A percentile compares a stretch with the other conserved stretches of the same genome.
Evolutionary conservation across 352 stramenopile genomes (phyloP).

Genomic region (Phytophthora pisi): DNA sequence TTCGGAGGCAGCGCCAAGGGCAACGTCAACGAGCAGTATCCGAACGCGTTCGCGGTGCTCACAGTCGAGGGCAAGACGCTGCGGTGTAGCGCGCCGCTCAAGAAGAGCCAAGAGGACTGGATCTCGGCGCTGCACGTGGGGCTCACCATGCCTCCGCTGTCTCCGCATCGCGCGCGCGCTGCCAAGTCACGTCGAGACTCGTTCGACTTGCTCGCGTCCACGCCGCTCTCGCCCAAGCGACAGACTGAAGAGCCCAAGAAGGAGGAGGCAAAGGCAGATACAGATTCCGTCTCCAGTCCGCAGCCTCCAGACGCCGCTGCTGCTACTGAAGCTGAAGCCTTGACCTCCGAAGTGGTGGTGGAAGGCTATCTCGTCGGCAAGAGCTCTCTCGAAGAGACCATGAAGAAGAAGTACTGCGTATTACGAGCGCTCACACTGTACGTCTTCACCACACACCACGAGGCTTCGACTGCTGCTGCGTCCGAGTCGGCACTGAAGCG

Average conservation of each 20-base stretch:
- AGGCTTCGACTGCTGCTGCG: constrained; percentile 13
- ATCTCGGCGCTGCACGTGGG: constrained; percentile 73
- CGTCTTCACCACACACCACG: constrained; percentile 52
- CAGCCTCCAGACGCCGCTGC: not conserved
- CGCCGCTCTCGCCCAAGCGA: constrained; percentile 23
- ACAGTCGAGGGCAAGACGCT: constrained; percentile 78
- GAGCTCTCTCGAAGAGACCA: constrained; percentile 37
- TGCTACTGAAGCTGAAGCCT: not conserved
- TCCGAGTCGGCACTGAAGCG: not conserved
- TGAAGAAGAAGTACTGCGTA: constrained; percentile 75
- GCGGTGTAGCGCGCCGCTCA: constrained; percentile 62
- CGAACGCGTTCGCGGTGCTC: constrained; percentile 59
- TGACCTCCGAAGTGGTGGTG: constrained; percentile 34
- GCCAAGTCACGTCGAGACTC: constrained; percentile 71
- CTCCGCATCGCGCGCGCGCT: constrained; percentile 67
- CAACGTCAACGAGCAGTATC: constrained; percentile 41
- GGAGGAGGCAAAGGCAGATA: constrained; percentile 1
- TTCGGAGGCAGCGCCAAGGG: constrained; percentile 40
- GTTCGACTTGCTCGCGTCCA: constrained; percentile 60
- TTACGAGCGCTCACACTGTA: constrained; percentile 48
- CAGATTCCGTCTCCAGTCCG: not conserved
- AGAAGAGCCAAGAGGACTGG: constrained; percentile 72
- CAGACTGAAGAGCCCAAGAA: constrained; percentile 18
- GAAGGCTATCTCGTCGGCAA: constrained; percentile 68
- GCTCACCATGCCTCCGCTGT: constrained; percentile 77